Evolutionary conservation across 2,329 filamentous ascomycete genomes (phyloP), one percentile per base, ranked within the genome.

Genomic region (Laburnicola sp.): DNA sequence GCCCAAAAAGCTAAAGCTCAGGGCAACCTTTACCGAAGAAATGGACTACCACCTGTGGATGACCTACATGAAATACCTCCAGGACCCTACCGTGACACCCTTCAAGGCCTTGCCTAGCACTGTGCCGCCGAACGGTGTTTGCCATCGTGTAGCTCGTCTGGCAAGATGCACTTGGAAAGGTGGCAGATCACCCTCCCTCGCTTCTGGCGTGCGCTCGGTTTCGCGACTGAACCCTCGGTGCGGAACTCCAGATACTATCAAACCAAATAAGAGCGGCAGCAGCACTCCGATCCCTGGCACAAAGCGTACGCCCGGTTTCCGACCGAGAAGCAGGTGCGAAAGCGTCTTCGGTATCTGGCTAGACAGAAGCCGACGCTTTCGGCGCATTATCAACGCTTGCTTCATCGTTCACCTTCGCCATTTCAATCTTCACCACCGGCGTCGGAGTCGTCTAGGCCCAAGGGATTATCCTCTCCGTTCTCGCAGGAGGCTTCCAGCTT

Each of bases 21-120:
- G 69, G 44, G 72, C 71, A 4, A 75, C 70, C 35, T 87, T 84
- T 80, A 85, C 80, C 4, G 73, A 79, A 37, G 82, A 84, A 45
- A 86, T 86, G 83, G 84, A 87, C 64, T 78, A 82, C 49, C 84
- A 87, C 63, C 71, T 87, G 28, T 86, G 84, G 84, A 81, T 83
- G 64, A 84, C 82, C 6, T 87, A 86, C 69, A 82, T 85, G 72
- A 76, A 79, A 46, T 86, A 86, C 65, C 74, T 86, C n/a, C 82
- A 84, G 54, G 83, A 86, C 66, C 84, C 84, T 21, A 83, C 81
- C 3, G 79, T 86, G 41, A 87, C 84, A 1, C 84, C 84, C 0
- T 86, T 86, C 76, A 86, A 86, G 64, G 84, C 83, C 72, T 77
- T 86, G 1, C 84, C 84, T 2, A 84, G 84, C 42, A 83, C 81